Base-by-base conservation (phyloP, 768 basidiomycete genomes). In the Phlebiopsis gigantea region DNA sequence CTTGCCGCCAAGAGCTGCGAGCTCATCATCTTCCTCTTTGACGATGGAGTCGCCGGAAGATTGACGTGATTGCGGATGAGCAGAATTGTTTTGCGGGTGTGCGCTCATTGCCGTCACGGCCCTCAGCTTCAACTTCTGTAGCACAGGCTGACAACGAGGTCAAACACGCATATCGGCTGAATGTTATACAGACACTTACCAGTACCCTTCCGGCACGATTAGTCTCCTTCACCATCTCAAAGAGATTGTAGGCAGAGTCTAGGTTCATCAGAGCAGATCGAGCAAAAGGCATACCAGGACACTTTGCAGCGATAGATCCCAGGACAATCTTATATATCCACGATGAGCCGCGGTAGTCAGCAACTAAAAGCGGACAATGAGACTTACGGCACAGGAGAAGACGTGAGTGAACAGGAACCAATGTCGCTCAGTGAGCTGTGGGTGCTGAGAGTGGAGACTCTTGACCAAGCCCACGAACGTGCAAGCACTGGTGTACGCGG, bases 401-500 rank as follows among this genome's bases (percentile, higher is more conserved):
- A 85, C 84, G 65, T 88, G 85, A 7, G 83, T 85, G 58, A 86
- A 84, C 49, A 84, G 68, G 68, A 88, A 87, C 82, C 84, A 87
- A 79, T 83, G 80, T 39, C 87, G 77, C 63, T 85, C 84, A 12
- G 83, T 84, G 55, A 87, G 69, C n/a, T 68, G 73, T 22, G 85
- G 83, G 56, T 86, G 79, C 63, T 85, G 84, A 55, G 83, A 82
- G 65, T 80, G 83, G 50, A 85, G 68, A 62, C 82, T 85, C 58
- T 81, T 79, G 47, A 85, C 77, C 61, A 86, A 70, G 14, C 83
- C 85, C 26, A 87, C 81, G 64, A 84, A 86, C 12, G 84, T 77
- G 56, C 83, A 84, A 22, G 86, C 85, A 58, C 84, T 83, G n/a
- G 73, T 76, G 68, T 87, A 85, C 1, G 84, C 85, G 1, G 85